Percentiles rank a stretch among this genome's conserved stretches.
phyloP scores from a whole-genome alignment of 2,329 filamentous ascomycete genomes.

The Penicillium fuscoglaucum region DNA sequence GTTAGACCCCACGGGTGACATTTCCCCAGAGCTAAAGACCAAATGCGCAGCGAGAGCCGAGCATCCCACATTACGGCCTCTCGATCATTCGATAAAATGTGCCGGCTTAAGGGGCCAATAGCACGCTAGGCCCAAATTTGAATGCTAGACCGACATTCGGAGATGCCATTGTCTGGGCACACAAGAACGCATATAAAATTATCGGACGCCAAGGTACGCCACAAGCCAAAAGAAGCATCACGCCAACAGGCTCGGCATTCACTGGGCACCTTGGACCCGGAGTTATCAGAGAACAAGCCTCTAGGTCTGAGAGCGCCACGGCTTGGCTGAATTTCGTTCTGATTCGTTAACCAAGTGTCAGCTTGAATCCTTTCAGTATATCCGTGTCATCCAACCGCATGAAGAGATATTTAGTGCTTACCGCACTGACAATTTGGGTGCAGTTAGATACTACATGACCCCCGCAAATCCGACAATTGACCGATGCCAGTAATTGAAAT shows the following conservation, averaged over 20 bases:
- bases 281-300: constrained; percentile 14
- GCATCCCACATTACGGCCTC: background rate
- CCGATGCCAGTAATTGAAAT: background rate
- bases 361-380: background rate
- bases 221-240: constrained; percentile 19
- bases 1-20: constrained; percentile 5
- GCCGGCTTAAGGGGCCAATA: constrained; percentile 5
- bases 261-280: constrained; percentile 9
- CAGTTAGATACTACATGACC: background rate
- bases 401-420: constrained; percentile 17
- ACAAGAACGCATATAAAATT: constrained; percentile 6
- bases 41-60: constrained; percentile 5
- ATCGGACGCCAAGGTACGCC: constrained; percentile 15
- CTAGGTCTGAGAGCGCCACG: background rate
- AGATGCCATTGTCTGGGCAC: constrained; percentile 8
- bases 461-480: constrained; percentile 12
- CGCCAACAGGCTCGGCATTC: constrained; percentile 7
- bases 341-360: background rate
- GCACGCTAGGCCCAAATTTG: constrained; percentile 11
- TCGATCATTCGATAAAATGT: constrained; percentile 11
- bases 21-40: constrained; percentile 9
- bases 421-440: background rate
- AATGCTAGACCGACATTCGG: constrained; percentile 13
- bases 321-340: constrained; percentile 3
- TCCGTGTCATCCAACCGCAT: background rate